A percentile compares a stretch with the other conserved stretches of the same genome.
These are phyloP conservation scores for Podaxis mareebaensis DNA, from an alignment of 768 basidiomycete genomes.

Conservation along the genomic window DNA sequence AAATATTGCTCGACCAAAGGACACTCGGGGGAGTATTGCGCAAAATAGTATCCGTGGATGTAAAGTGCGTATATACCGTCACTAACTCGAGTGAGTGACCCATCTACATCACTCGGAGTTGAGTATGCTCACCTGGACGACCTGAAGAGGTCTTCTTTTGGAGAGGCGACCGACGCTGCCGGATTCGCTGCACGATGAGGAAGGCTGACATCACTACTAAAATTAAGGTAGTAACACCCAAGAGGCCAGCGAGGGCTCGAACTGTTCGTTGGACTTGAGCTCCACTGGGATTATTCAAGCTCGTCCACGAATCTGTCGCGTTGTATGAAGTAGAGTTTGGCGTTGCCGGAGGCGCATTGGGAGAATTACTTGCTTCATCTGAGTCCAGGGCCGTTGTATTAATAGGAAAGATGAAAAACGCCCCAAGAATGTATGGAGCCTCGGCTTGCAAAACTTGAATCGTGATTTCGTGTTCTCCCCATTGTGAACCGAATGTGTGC, in stretches of 20 bases:
- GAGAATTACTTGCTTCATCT: background rate
- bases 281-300: background rate
- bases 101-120: background rate
- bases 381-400: background rate
- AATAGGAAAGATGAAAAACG: slow-evolving; percentile 37
- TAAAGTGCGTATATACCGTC: slow-evolving; percentile 36
- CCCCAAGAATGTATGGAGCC: slow-evolving; percentile 41
- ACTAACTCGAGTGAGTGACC: slow-evolving; percentile 20
- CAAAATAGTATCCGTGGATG: slow-evolving; percentile 36
- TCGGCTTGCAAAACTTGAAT: slow-evolving; percentile 37
- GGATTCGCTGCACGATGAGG: slow-evolving; percentile 4
- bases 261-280: slow-evolving; percentile 3
- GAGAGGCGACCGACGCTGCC: slow-evolving; percentile 4
- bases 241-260: slow-evolving; percentile 14
- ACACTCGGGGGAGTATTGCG: slow-evolving; percentile 28
- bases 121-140: slow-evolving; percentile 25
- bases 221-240: slow-evolving; percentile 16
- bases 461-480: slow-evolving; percentile 34
- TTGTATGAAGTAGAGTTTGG: slow-evolving; percentile 19
- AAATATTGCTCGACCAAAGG: slow-evolving; percentile 28
- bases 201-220: slow-evolving; percentile 8
- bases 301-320: slow-evolving; percentile 1
- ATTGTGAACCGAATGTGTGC: slow-evolving; percentile 23
- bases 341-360: background rate
- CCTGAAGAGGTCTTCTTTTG: slow-evolving; percentile 8